Evolutionary conservation across 768 basidiomycete genomes (phyloP).

Genomic region (Daedaleopsis nitida): DNA sequence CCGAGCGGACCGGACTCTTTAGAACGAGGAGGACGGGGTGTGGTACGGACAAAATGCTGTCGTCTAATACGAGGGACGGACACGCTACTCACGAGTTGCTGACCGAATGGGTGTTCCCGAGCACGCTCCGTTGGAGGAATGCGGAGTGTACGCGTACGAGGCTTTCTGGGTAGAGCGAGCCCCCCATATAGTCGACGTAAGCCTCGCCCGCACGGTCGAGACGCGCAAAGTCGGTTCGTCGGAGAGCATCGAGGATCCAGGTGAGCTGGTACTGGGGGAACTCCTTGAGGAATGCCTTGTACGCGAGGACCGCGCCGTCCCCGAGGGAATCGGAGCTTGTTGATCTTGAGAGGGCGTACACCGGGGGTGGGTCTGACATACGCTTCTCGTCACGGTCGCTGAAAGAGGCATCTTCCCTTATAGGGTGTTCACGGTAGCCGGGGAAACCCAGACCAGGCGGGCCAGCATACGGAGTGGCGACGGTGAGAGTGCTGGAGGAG

Average conservation of each 20-base stretch:
- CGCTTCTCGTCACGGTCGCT: constrained; percentile 27
- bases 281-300: constrained; percentile 45
- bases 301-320: constrained; percentile 44
- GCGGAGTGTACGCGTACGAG: constrained; percentile 70
- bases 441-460: constrained; percentile 16
- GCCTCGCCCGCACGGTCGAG: constrained; percentile 59
- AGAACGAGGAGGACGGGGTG: background rate
- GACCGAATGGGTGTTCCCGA: constrained; percentile 86
- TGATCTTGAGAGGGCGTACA: constrained; percentile 27
- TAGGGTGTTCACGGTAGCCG: constrained; percentile 14
- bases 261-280: constrained; percentile 38
- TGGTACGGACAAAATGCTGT: background rate
- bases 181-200: constrained; percentile 89
- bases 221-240: constrained; percentile 35
- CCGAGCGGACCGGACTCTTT: constrained; percentile 5
- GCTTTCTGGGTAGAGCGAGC: constrained; percentile 77
- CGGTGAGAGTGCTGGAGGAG: constrained; percentile 24
- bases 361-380: constrained; percentile 30
- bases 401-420: constrained; percentile 19
- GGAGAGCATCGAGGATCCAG: constrained; percentile 36
- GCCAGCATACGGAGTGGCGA: constrained; percentile 26
- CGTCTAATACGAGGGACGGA: background rate
- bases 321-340: constrained; percentile 30
- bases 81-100: constrained; percentile 63
- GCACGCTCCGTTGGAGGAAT: constrained; percentile 64